Evolutionary conservation across 148 eudicot genomes (phyloP).

Genomic region (Amaranthus palmeri): DNA sequence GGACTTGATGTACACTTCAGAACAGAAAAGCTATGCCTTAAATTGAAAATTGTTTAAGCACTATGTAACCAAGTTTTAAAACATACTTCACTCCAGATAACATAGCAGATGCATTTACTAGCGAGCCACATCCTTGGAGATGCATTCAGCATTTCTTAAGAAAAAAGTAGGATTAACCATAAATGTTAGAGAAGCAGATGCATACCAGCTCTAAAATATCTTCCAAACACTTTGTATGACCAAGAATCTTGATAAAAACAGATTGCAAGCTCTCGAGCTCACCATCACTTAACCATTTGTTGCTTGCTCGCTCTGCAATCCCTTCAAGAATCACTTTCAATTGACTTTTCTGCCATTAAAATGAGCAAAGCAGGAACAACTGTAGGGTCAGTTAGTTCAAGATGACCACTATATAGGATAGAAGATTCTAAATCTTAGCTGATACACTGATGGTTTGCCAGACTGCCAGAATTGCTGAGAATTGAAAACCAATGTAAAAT

Average conservation of each 20-base stretch:
- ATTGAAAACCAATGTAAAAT: no score
- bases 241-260: slow-evolving; percentile 49
- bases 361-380: slow-evolving; percentile 5
- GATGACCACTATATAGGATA: not conserved
- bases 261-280: slow-evolving; percentile 56
- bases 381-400: not conserved
- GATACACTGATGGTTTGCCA: not conserved
- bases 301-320: slow-evolving; percentile 42
- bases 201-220: slow-evolving; percentile 49
- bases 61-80: not conserved
- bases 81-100: not conserved
- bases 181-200: slow-evolving; percentile 5
- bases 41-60: not conserved
- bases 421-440: not conserved
- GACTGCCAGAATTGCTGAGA: no score
- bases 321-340: slow-evolving; percentile 44
- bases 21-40: not conserved
- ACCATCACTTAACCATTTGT: slow-evolving; percentile 40
- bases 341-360: slow-evolving; percentile 39
- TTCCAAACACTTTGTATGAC: slow-evolving; percentile 45
- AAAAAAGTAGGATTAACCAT: not conserved
- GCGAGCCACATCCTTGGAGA: not conserved
- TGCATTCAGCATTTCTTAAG: slow-evolving; percentile 3
- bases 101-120: not conserved
- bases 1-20: not conserved